Evolutionary conservation across 169 alveolate genomes (phyloP).

Genomic region (Amoebophrya sp.): DNA sequence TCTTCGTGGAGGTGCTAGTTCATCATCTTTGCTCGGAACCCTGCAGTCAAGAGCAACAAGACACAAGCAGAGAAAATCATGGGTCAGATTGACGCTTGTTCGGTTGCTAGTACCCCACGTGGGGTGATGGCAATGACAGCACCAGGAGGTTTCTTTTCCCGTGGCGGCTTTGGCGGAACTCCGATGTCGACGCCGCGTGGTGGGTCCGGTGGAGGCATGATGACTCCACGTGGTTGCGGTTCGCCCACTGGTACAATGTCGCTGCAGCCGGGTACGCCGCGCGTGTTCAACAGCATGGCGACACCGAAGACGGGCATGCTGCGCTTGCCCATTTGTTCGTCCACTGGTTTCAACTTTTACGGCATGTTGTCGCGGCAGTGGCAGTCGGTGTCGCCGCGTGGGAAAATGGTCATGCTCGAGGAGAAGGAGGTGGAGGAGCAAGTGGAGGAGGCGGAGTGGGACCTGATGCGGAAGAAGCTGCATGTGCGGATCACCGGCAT

Average conservation of each 20-base stretch:
- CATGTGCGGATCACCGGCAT: not conserved
- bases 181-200: not conserved
- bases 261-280: not conserved
- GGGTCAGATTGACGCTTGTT: too few relatives aligned
- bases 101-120: too few relatives aligned
- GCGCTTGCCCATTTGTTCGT: not conserved
- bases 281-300: not conserved
- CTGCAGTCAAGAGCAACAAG: too few relatives aligned
- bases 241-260: not conserved
- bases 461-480: not conserved
- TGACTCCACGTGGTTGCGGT: not conserved
- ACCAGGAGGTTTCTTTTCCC: too few relatives aligned
- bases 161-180: not conserved
- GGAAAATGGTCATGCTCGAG: not conserved
- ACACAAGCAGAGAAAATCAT: too few relatives aligned
- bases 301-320: conserved; percentile 14
- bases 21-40: too few relatives aligned
- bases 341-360: not conserved
- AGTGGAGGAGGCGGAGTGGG: conserved; percentile 9
- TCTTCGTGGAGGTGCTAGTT: too few relatives aligned
- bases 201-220: not conserved
- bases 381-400: too few relatives aligned
- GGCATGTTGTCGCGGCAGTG: not conserved
- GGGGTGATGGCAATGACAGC: too few relatives aligned
- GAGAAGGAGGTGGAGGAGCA: not conserved